phyloP scores from a whole-genome alignment of 2,329 filamentous ascomycete genomes.

The Zelopaecilomyces penicillatus region DNA sequence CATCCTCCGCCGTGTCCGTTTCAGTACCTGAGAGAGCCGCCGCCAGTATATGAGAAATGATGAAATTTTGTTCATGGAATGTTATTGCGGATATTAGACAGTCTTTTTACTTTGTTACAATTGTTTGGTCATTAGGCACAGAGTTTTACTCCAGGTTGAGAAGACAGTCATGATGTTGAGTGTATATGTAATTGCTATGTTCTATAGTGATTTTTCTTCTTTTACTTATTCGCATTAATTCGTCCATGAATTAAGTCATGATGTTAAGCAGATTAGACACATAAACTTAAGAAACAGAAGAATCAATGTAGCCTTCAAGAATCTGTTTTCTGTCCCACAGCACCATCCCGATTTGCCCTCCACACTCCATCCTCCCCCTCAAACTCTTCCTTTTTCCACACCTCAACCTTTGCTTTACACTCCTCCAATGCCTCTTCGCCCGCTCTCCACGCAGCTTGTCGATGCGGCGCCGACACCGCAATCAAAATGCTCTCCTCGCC shows the following conservation, averaged over 20 bases:
- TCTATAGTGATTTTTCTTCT: too few relatives aligned
- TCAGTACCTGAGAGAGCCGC: constrained; percentile 28
- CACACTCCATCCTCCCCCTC: constrained; percentile 68
- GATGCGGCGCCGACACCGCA: constrained; percentile 74
- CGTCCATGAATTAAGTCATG: too few relatives aligned
- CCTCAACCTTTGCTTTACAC: constrained; percentile 80
- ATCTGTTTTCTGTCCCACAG: constrained; percentile 41
- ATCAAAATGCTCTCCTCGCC: constrained; percentile 92
- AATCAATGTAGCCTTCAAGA: constrained; percentile 5
- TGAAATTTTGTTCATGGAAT: background rate
- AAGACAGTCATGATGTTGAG: too few relatives aligned
- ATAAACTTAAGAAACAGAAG: too few relatives aligned
- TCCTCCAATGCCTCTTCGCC: constrained; percentile 84
- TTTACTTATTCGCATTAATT: too few relatives aligned
- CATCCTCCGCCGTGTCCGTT: constrained; percentile 29
- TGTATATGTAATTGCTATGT: too few relatives aligned
- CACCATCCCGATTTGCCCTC: constrained; percentile 78
- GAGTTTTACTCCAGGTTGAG: too few relatives aligned
- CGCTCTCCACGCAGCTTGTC: constrained; percentile 76
- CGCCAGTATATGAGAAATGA: constrained; percentile 24
- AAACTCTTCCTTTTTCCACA: constrained; percentile 94
- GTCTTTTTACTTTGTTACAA: too few relatives aligned
- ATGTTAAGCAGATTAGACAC: too few relatives aligned
- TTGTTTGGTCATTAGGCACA: too few relatives aligned
- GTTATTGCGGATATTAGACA: too few relatives aligned